Percentiles rank a stretch among this genome's conserved stretches.
Evolutionary conservation across 2,329 filamentous ascomycete genomes (phyloP).

Genomic region (Hyphodiscus sp.): DNA sequence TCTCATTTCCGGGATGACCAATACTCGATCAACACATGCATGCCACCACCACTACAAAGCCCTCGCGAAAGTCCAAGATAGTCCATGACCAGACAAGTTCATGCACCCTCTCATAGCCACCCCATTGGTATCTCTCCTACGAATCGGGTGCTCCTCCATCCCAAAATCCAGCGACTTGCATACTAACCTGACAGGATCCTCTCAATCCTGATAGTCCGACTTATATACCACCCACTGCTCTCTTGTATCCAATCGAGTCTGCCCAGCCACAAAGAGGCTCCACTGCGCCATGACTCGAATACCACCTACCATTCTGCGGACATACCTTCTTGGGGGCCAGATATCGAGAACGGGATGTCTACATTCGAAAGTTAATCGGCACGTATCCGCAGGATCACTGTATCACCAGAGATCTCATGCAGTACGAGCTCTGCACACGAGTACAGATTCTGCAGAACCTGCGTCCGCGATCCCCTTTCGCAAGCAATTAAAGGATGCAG

Average conservation of each 20-base stretch:
- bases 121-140: constrained; percentile 10
- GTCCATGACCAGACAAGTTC: constrained; percentile 3
- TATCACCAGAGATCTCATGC: constrained; percentile 12
- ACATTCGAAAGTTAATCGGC: constrained; percentile 8
- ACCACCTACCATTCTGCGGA: constrained; percentile 22
- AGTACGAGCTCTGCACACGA: constrained; percentile 10
- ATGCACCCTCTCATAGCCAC: constrained; percentile 5
- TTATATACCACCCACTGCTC: neutral
- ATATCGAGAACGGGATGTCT: constrained; percentile 24
- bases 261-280: neutral
- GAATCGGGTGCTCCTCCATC: constrained; percentile 12
- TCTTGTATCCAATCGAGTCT: constrained; percentile 6
- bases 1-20: constrained; percentile 12
- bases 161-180: constrained; percentile 9
- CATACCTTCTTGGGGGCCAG: constrained; percentile 27
- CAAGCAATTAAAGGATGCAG: constrained; percentile 67
- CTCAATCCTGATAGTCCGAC: constrained; percentile 2
- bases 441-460: constrained; percentile 4
- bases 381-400: constrained; percentile 5
- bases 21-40: constrained; percentile 24
- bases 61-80: neutral
- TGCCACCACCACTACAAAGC: neutral
- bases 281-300: constrained; percentile 23
- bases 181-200: neutral
- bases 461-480: constrained; percentile 45